Percentiles rank a stretch among this genome's conserved stretches.
Evolutionary conservation across 192 early-diverging fungal genomes (phyloP).

Genomic region (Rhizophagus sp.): DNA sequence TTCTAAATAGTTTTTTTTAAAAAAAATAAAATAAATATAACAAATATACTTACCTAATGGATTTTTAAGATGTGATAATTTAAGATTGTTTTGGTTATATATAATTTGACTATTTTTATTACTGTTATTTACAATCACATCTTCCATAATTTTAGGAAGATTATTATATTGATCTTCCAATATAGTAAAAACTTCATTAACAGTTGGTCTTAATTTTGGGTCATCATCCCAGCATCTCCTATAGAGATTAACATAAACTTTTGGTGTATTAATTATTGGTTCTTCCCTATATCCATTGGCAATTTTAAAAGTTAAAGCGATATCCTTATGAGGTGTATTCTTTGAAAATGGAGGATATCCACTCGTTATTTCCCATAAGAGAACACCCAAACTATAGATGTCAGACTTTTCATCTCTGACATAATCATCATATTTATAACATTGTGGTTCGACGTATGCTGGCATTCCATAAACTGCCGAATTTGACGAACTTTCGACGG

Average conservation of each 20-base stretch:
- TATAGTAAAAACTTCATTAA: too few species aligned
- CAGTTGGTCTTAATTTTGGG: constrained; percentile 28
- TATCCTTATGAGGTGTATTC: background rate
- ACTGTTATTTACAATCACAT: too few species aligned
- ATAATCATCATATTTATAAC: background rate
- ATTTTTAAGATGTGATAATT: too few species aligned
- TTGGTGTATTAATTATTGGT: constrained; percentile 36
- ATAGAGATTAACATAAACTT: constrained; percentile 40
- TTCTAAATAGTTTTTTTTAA: too few species aligned
- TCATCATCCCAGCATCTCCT: constrained; percentile 39
- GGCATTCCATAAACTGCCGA: background rate
- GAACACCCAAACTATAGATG: constrained; percentile 44
- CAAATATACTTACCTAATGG: too few species aligned
- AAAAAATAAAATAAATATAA: too few species aligned
- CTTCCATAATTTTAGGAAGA: too few species aligned
- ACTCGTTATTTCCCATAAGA: constrained; percentile 46
- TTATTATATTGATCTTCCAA: too few species aligned
- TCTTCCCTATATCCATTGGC: constrained; percentile 36
- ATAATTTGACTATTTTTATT: too few species aligned
- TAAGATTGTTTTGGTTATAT: too few species aligned
- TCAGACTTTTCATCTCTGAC: constrained; percentile 36
- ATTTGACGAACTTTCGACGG: background rate
- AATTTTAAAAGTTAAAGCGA: constrained; percentile 28
- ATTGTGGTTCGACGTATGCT: background rate
- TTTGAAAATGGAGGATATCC: constrained; percentile 34